Conservation (phyloP, 192 early-diverging fungal genomes). For the Cladochytrium replicatum region DNA sequence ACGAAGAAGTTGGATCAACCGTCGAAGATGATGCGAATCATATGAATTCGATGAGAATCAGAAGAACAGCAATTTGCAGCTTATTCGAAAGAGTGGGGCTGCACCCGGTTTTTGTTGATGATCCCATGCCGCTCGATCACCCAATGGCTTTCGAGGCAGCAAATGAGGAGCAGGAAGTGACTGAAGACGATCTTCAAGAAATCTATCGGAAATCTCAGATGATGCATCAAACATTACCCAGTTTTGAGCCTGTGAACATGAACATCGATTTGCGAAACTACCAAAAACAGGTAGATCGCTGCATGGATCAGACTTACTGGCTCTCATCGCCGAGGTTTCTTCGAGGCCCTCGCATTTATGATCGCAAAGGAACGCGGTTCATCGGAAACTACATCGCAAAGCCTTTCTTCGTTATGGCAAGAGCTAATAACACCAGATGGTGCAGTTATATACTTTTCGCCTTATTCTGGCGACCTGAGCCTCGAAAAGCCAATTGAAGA, state of each 20-base stretch:
- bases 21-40: no score
- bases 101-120: no score
- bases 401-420: slow-evolving; percentile 12
- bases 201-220: slow-evolving; percentile 21
- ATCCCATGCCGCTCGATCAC: no score
- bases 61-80: no score
- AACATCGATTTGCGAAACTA: slow-evolving; percentile 14
- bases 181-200: slow-evolving; percentile 2
- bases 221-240: slow-evolving; percentile 11
- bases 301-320: neutral
- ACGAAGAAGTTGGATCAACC: no score
- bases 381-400: neutral
- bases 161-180: slow-evolving; percentile 6
- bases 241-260: slow-evolving; percentile 10
- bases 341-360: slow-evolving; percentile 13
- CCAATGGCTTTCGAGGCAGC: no score
- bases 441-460: slow-evolving; percentile 18
- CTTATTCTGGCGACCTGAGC: slow-evolving; percentile 25
- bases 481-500: slow-evolving; percentile 13
- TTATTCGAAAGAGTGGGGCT: no score
- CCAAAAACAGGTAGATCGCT: slow-evolving; percentile 4
- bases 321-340: neutral
- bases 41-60: no score
- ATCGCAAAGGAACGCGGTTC: slow-evolving; percentile 7
- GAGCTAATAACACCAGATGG: neutral